Percentiles rank a stretch among this genome's conserved stretches.
Conservation (phyloP, 495 filamentous ascomycete species). For the Annulohypoxylon moriforme region DNA sequence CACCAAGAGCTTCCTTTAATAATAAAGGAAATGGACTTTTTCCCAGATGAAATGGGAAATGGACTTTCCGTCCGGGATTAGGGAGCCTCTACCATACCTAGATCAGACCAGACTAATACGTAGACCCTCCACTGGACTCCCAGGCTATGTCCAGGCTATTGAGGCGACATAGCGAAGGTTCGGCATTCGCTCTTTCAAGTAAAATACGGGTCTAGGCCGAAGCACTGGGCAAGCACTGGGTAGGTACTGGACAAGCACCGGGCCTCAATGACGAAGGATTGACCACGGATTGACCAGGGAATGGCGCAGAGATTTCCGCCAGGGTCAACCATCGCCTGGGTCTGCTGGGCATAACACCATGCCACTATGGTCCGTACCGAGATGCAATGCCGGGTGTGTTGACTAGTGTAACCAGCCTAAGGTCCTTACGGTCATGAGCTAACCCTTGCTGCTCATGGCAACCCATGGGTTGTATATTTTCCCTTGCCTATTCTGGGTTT, state of each 20-base stretch:
- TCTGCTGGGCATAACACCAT: neutral
- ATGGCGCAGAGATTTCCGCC: slow-evolving; percentile 21
- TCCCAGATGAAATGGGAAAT: slow-evolving; percentile 22
- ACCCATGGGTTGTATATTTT: neutral
- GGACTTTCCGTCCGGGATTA: slow-evolving; percentile 21
- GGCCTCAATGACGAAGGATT: slow-evolving; percentile 40
- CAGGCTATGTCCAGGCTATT: neutral
- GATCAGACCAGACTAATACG: neutral
- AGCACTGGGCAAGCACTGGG: slow-evolving; percentile 17
- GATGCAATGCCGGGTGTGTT: slow-evolving; percentile 14
- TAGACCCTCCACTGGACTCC: neutral
- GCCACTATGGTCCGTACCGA: slow-evolving; percentile 14
- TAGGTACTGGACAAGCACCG: slow-evolving; percentile 11
- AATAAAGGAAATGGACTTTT: slow-evolving; percentile 24
- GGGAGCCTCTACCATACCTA: slow-evolving; percentile 24
- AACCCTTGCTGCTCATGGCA: neutral
- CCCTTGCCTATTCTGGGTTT: neutral
- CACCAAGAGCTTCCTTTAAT: slow-evolving; percentile 25
- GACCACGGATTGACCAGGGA: slow-evolving; percentile 22
- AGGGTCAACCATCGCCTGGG: neutral
- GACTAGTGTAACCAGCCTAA: neutral
- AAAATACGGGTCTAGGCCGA: slow-evolving; percentile 29
- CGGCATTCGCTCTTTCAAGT: slow-evolving; percentile 42
- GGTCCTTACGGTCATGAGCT: too few relatives aligned
- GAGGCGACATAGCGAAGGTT: slow-evolving; percentile 31